These are phyloP conservation scores for Pseudogymnoascus sp. DNA, from an alignment of 2,329 filamentous ascomycete species.

Conservation along the genomic window DNA sequence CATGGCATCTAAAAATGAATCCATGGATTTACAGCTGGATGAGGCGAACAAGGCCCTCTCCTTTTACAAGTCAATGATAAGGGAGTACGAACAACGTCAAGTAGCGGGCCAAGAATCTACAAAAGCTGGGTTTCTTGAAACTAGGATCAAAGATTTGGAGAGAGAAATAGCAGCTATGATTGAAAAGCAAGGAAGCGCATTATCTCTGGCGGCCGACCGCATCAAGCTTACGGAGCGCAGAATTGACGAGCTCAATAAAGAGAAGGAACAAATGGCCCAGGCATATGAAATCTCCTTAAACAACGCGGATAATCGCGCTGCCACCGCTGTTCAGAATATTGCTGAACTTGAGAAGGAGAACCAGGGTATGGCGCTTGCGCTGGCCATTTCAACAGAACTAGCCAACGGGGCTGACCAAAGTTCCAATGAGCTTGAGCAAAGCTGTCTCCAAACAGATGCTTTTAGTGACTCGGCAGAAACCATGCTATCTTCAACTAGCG, in stretches of 20 bases:
- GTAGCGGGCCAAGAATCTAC: background rate
- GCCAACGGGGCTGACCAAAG: background rate
- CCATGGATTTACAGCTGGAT: background rate
- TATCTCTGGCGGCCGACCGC: background rate
- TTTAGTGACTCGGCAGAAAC: background rate
- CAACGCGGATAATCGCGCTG: background rate
- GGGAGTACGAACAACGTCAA: background rate
- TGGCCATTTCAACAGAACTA: background rate
- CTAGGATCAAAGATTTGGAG: background rate
- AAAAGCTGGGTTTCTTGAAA: background rate
- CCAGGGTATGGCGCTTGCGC: background rate
- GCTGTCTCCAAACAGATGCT: background rate
- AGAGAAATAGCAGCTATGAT: background rate
- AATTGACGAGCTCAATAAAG: background rate
- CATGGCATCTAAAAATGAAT: background rate
- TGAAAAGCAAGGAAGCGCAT: background rate
- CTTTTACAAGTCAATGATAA: background rate
- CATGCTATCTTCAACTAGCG: background rate
- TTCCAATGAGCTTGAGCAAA: background rate
- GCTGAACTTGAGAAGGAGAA: background rate
- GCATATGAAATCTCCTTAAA: background rate
- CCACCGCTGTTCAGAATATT: background rate
- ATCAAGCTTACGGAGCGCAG: background rate
- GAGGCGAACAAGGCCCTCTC: background rate
- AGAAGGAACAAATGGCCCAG: background rate